Evolutionary conservation across 2,329 filamentous ascomycete genomes (phyloP).

Genomic region (Penicillium sp.): DNA sequence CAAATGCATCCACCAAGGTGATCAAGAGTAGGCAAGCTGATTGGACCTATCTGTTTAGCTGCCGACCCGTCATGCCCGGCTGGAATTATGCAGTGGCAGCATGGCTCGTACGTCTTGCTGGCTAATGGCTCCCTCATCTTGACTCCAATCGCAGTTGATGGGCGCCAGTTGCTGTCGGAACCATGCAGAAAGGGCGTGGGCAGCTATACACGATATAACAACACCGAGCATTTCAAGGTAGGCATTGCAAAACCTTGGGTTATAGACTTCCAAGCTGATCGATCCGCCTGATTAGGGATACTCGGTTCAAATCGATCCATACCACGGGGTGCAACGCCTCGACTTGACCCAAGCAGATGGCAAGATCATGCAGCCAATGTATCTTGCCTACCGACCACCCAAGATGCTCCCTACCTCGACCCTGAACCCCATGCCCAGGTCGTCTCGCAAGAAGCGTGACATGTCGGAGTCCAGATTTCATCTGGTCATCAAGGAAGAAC

Average conservation of each 20-base stretch:
- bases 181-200: conserved; percentile 61
- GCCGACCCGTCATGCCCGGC: conserved; percentile 62
- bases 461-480: conserved; percentile 14
- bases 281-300: conserved; percentile 38
- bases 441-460: conserved; percentile 35
- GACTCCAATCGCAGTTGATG: conserved; percentile 65
- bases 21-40: background rate
- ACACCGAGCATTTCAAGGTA: conserved; percentile 65
- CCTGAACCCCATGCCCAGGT: conserved; percentile 57
- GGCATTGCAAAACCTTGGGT: background rate
- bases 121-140: conserved; percentile 62
- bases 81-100: conserved; percentile 72
- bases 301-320: conserved; percentile 56
- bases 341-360: conserved; percentile 67
- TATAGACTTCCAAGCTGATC: background rate
- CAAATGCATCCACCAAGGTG: background rate
- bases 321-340: conserved; percentile 63
- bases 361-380: conserved; percentile 67
- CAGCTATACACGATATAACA: conserved; percentile 68
- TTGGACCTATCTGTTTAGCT: conserved; percentile 46
- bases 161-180: conserved; percentile 66
- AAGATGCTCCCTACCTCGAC: conserved; percentile 71
- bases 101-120: conserved; percentile 62
- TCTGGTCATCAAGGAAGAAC: conserved; percentile 35
- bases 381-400: conserved; percentile 63